Evolutionary conservation across 331 rosid species (phyloP).

Genomic region (Acacia concinna): DNA sequence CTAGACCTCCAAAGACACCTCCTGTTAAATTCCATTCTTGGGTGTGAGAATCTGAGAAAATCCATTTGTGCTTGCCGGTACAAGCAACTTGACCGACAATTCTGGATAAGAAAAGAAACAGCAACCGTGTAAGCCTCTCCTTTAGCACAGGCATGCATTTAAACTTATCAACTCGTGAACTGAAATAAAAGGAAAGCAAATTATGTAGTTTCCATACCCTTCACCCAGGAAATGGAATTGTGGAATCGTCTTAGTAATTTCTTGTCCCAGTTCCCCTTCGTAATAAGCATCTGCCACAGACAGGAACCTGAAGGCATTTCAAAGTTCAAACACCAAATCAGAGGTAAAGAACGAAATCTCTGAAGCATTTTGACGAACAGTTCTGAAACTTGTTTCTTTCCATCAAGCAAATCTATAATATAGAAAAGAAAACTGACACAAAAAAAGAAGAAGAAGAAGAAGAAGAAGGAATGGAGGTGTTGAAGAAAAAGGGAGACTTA

Average conservation of each 20-base stretch:
- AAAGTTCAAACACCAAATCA: constrained; percentile 42
- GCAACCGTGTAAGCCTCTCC: constrained; percentile 28
- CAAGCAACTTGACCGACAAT: constrained; percentile 77
- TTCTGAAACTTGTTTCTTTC: background rate
- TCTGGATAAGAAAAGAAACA: constrained; percentile 41
- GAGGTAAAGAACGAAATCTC: background rate
- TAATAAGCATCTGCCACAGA: constrained; percentile 62
- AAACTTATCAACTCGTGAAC: background rate
- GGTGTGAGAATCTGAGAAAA: constrained; percentile 50
- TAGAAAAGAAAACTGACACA: background rate
- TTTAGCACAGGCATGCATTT: background rate
- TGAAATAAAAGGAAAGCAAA: background rate
- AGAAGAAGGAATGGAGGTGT: background rate
- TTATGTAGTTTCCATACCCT: constrained; percentile 54
- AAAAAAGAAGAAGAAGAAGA: background rate
- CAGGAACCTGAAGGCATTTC: constrained; percentile 64
- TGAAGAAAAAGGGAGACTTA: constrained; percentile 30
- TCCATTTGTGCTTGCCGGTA: constrained; percentile 67
- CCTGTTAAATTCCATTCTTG: constrained; percentile 45
- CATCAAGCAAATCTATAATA: background rate
- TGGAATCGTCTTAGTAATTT: constrained; percentile 49
- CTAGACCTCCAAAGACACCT: constrained; percentile 22
- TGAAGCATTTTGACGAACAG: background rate
- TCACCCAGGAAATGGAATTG: constrained; percentile 69
- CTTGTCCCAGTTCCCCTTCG: constrained; percentile 54